Conservation (phyloP, 1,139 yeast genomes). For the Pichia sp. region DNA sequence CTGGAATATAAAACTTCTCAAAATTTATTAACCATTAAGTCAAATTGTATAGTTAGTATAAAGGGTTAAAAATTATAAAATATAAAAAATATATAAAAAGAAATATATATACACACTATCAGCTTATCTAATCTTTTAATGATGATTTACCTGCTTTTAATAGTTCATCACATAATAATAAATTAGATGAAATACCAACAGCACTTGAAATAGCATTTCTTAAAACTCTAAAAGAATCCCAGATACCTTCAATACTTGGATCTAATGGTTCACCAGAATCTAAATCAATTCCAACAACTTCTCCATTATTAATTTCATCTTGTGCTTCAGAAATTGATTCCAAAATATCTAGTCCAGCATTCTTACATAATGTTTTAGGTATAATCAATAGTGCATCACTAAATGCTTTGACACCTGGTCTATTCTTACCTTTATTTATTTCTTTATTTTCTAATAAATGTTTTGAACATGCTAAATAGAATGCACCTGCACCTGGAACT, state of each 20-base stretch:
- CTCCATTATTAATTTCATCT: constrained; percentile 78
- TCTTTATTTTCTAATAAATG: constrained; percentile 51
- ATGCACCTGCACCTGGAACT: constrained; percentile 97
- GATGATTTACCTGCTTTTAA: constrained; percentile 87
- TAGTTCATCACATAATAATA: constrained; percentile 90
- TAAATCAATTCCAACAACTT: constrained; percentile 85
- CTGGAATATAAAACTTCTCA: constrained; percentile 7
- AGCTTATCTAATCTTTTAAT: not conserved
- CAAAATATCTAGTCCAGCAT: constrained; percentile 89
- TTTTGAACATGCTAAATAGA: constrained; percentile 74
- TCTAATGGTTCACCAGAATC: constrained; percentile 94
- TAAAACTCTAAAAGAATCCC: constrained; percentile 92
- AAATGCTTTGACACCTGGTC: constrained; percentile 88
- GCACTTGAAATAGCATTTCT: constrained; percentile 92
- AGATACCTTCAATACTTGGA: constrained; percentile 88
- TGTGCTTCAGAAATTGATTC: constrained; percentile 86
- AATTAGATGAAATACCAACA: constrained; percentile 88
- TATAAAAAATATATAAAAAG: not conserved
- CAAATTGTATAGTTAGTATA: constrained; percentile 16
- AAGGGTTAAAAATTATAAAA: constrained; percentile 14
- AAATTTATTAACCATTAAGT: constrained; percentile 8
- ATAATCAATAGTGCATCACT: constrained; percentile 85
- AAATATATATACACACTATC: not conserved
- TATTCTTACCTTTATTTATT: constrained; percentile 71
- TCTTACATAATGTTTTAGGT: constrained; percentile 88